These are phyloP conservation scores for Entonaema liquescens DNA, from an alignment of 495 filamentous ascomycete species.

Conservation along the genomic window DNA sequence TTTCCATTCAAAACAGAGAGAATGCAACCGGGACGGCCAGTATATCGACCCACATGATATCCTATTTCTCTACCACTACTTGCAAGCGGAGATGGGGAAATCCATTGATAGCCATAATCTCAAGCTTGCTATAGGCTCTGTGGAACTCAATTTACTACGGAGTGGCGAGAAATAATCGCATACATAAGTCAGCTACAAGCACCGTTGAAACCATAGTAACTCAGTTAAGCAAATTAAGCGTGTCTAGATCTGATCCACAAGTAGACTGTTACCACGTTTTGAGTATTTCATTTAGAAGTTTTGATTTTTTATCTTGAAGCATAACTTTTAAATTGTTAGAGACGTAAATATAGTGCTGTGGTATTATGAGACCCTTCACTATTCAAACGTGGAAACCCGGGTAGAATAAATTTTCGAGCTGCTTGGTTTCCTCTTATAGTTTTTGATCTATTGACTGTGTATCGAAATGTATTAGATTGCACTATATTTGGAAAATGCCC, in stretches of 20 bases:
- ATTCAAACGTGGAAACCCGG: not conserved
- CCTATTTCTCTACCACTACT: not conserved
- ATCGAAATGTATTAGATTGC: constrained; percentile 4
- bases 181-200: not conserved
- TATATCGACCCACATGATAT: constrained; percentile 17
- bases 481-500: not conserved
- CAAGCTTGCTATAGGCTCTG: not conserved
- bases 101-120: not conserved
- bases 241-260: constrained; percentile 9
- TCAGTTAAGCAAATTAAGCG: not conserved
- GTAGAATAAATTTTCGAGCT: not conserved
- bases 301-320: not conserved
- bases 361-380: not conserved
- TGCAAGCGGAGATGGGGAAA: not conserved
- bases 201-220: not conserved
- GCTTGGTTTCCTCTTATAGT: not conserved
- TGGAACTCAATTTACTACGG: too few relatives aligned
- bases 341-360: not conserved
- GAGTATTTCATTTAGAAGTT: not conserved
- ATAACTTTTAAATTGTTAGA: not conserved
- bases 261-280: not conserved
- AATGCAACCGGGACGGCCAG: constrained; percentile 26
- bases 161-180: not conserved
- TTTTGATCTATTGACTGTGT: not conserved
- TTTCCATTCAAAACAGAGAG: constrained; percentile 25